Percentiles rank a stretch among this genome's conserved stretches.
Evolutionary conservation across 257 asterid genomes (phyloP).

Genomic region (Ajuga chamaepitys): DNA sequence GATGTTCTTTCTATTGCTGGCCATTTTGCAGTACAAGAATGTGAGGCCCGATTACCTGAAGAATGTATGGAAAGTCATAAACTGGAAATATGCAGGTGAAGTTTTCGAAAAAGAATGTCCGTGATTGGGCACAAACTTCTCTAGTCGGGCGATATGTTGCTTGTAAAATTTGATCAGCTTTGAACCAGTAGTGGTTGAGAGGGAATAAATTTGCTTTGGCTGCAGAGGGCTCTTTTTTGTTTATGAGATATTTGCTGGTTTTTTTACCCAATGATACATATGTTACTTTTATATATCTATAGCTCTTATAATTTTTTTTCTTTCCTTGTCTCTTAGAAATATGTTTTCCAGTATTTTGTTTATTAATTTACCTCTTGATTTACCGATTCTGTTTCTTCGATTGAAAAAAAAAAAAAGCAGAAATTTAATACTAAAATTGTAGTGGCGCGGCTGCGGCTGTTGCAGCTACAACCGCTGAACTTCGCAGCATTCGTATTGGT

Average conservation of each 20-base stretch:
- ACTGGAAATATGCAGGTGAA: slow-evolving; percentile 59
- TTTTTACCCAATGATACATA: neutral
- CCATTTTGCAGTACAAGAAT: slow-evolving; percentile 63
- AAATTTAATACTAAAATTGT: no score
- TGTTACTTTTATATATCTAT: no score
- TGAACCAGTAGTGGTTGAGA: slow-evolving; percentile 14
- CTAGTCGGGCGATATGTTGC: neutral
- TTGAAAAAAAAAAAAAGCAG: no score
- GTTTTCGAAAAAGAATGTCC: slow-evolving; percentile 38
- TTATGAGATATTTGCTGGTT: neutral
- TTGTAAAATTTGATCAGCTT: neutral
- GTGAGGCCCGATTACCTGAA: slow-evolving; percentile 53
- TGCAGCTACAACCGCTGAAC: no score
- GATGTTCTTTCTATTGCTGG: neutral
- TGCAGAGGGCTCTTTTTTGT: slow-evolving; percentile 8
- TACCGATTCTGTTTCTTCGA: no score
- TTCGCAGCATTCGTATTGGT: no score
- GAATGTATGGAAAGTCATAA: slow-evolving; percentile 60
- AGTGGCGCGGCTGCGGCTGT: no score
- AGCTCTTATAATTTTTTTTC: no score
- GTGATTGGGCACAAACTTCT: neutral
- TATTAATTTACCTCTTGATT: no score
- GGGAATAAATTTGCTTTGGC: slow-evolving; percentile 18
- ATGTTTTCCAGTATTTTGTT: no score
- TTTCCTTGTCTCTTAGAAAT: no score